phyloP scores from a whole-genome alignment of 2,329 filamentous ascomycete genomes.

The Aureobasidium uvarum region DNA sequence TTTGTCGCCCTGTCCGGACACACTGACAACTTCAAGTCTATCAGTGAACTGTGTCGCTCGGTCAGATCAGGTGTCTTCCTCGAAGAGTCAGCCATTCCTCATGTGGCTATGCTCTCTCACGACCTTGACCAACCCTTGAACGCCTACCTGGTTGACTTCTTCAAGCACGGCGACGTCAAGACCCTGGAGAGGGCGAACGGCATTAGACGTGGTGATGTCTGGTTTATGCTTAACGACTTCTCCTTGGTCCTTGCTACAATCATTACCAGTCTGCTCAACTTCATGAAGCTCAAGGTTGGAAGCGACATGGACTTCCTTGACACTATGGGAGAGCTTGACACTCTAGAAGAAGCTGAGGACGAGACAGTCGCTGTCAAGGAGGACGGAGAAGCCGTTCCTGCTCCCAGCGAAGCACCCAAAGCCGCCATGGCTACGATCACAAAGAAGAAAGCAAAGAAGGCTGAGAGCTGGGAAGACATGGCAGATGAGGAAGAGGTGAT shows the following conservation, averaged over 20 bases:
- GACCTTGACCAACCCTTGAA: constrained; percentile 58
- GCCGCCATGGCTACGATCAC: constrained; percentile 33
- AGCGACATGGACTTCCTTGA: constrained; percentile 53
- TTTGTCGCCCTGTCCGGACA: constrained; percentile 71
- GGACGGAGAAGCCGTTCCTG: constrained; percentile 29
- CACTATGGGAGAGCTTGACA: constrained; percentile 53
- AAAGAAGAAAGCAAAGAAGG: constrained; percentile 44
- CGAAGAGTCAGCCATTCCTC: constrained; percentile 69
- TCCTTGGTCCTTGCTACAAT: constrained; percentile 68
- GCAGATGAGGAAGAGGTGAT: constrained; percentile 42
- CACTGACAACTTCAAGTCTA: constrained; percentile 61
- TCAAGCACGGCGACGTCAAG: constrained; percentile 65
- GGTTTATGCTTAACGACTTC: constrained; percentile 69
- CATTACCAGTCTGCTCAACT: constrained; percentile 60
- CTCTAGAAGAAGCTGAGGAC: constrained; percentile 48
- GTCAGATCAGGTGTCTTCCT: constrained; percentile 69
- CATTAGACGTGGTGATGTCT: constrained; percentile 65
- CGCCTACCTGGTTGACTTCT: constrained; percentile 73
- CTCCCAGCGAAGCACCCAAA: constrained; percentile 34
- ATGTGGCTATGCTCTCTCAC: constrained; percentile 61
- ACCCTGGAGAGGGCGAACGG: constrained; percentile 63
- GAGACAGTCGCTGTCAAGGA: constrained; percentile 41
- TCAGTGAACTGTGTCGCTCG: constrained; percentile 66
- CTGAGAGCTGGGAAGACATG: constrained; percentile 44
- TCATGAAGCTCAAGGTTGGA: constrained; percentile 52